Evolutionary conservation across 2,329 filamentous ascomycete genomes (phyloP).

Genomic region (Escovopsis sp.): DNA sequence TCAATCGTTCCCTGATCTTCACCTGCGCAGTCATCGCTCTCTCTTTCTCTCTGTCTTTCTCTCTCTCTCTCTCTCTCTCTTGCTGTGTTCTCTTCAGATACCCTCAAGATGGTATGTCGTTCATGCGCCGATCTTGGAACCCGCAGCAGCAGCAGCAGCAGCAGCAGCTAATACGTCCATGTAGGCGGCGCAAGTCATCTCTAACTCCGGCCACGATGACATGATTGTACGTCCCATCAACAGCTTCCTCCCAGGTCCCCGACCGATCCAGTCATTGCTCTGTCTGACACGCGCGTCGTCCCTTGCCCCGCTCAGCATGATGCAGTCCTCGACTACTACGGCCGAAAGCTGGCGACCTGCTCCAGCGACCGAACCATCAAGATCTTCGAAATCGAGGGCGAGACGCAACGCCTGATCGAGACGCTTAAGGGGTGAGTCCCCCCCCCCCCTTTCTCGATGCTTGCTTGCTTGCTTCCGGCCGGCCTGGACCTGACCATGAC

Average conservation of each 20-base stretch:
- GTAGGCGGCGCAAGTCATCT: constrained; percentile 29
- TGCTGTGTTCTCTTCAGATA: background rate
- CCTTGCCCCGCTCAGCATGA: constrained; percentile 53
- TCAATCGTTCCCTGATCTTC: no score
- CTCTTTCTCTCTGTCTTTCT: background rate
- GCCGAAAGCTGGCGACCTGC: constrained; percentile 87
- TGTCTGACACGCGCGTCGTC: constrained; percentile 8
- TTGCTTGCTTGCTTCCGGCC: background rate
- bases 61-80: background rate
- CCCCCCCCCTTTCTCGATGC: background rate
- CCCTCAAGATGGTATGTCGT: constrained; percentile 7
- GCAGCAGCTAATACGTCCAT: constrained; percentile 13
- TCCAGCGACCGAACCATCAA: constrained; percentile 98
- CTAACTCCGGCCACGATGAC: constrained; percentile 64
- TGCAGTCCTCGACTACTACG: constrained; percentile 97
- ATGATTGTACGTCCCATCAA: constrained; percentile 73
- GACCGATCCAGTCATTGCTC: background rate
- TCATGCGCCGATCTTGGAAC: background rate
- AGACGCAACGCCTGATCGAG: constrained; percentile 77
- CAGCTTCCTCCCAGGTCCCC: background rate
- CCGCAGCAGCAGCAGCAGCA: constrained; percentile 1
- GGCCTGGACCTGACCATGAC: background rate
- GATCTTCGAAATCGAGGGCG: constrained; percentile 95
- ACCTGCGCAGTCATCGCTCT: background rate
- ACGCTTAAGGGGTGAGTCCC: constrained; percentile 69